phyloP scores from a whole-genome alignment of 2,329 filamentous ascomycete species.

The Scedosporium dehoogii region DNA sequence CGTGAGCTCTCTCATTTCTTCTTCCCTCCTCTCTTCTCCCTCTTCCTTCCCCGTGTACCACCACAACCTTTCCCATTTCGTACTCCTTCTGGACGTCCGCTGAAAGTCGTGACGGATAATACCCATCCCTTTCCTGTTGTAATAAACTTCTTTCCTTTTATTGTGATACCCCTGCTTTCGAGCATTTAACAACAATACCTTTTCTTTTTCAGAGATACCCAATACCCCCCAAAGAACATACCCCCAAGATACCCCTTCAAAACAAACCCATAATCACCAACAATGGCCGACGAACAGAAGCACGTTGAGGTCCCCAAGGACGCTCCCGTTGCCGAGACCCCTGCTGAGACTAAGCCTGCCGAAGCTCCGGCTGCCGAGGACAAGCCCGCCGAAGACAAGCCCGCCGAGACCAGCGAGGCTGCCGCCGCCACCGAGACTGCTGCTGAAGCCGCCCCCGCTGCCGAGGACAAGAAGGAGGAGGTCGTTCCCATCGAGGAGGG shows the following conservation, averaged over 20 bases:
- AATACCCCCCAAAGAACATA: slow-evolving; percentile 10
- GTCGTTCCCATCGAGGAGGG: slow-evolving; percentile 71
- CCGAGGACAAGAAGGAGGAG: slow-evolving; percentile 33
- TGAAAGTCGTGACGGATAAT: slow-evolving; percentile 10
- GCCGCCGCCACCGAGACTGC: slow-evolving; percentile 26
- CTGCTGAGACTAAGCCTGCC: slow-evolving; percentile 9
- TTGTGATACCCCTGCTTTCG: slow-evolving; percentile 39
- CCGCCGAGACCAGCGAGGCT: slow-evolving; percentile 29
- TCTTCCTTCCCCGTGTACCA: slow-evolving; percentile 19
- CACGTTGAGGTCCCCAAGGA: slow-evolving; percentile 50
- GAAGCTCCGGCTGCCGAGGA: slow-evolving; percentile 26
- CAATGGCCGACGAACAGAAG: slow-evolving; percentile 68
- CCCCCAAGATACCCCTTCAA: slow-evolving; percentile 9
- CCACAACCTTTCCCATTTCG: slow-evolving; percentile 24
- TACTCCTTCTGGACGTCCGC: slow-evolving; percentile 17
- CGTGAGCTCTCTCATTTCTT: slow-evolving; percentile 23
- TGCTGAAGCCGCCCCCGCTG: slow-evolving; percentile 27
- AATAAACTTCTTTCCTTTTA: slow-evolving; percentile 29
- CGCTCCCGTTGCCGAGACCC: slow-evolving; percentile 23
- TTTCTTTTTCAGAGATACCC: slow-evolving; percentile 26
- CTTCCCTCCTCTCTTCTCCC: slow-evolving; percentile 19
- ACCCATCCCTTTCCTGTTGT: slow-evolving; percentile 23
- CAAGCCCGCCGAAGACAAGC: slow-evolving; percentile 32
- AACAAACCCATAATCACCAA: slow-evolving; percentile 25
- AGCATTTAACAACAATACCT: slow-evolving; percentile 26